phyloP scores from a whole-genome alignment of 192 early-diverging fungal species.

The Radiomyces spectabilis region DNA sequence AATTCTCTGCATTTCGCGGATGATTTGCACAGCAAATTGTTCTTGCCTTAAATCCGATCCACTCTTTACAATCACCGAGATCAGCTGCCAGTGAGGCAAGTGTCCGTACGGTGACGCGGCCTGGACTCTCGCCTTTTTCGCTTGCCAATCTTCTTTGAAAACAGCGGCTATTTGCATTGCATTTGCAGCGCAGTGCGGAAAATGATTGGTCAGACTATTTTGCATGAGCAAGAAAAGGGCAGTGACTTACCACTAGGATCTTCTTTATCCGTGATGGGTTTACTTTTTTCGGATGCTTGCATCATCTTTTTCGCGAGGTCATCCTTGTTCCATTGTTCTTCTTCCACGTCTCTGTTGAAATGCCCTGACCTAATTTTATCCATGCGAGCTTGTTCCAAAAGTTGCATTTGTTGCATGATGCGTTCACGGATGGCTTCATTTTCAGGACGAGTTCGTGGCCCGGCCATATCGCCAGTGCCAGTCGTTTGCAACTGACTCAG shows the following conservation, averaged over 20 bases:
- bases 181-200: too few relatives aligned
- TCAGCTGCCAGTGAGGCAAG: constrained; percentile 75
- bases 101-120: constrained; percentile 80
- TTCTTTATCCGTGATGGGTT: constrained; percentile 23
- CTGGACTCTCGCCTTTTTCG: constrained; percentile 80
- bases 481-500: constrained; percentile 86
- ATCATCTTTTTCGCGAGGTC: constrained; percentile 61
- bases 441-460: constrained; percentile 23
- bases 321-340: constrained; percentile 74
- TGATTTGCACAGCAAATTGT: constrained; percentile 91
- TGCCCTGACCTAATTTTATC: too few relatives aligned
- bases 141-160: constrained; percentile 87
- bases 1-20: constrained; percentile 87
- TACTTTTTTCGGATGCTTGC: background rate
- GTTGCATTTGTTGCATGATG: constrained; percentile 91
- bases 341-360: too few relatives aligned
- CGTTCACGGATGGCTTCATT: constrained; percentile 80
- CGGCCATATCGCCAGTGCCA: too few relatives aligned
- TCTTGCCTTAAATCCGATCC: constrained; percentile 95
- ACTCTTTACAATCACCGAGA: constrained; percentile 93
- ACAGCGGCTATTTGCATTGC: constrained; percentile 77
- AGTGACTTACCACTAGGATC: constrained; percentile 51
- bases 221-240: too few relatives aligned
- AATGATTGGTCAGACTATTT: too few relatives aligned
- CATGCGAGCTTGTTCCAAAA: too few relatives aligned